Conservation (phyloP, 345 rosid genomes). For the Geranium brycei region DNA sequence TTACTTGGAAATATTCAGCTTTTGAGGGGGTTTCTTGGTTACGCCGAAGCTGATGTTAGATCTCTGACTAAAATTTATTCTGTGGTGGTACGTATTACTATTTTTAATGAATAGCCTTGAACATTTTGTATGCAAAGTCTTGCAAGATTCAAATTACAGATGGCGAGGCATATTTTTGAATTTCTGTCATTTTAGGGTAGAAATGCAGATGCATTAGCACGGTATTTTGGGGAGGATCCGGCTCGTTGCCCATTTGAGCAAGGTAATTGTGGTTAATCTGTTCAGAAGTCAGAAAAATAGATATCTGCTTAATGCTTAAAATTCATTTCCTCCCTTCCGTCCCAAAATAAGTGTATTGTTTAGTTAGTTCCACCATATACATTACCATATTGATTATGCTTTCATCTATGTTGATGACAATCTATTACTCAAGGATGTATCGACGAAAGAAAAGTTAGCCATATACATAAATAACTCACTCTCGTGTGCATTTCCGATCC, state of each 20-base stretch:
- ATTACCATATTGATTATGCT: background rate
- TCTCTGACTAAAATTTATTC: constrained; percentile 57
- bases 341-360: background rate
- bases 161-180: constrained; percentile 9
- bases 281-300: background rate
- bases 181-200: constrained; percentile 41
- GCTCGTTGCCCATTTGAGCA: constrained; percentile 79
- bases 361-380: too few relatives aligned
- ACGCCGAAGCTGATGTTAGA: constrained; percentile 66
- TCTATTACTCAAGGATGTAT: too few relatives aligned
- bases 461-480: too few relatives aligned
- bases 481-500: background rate
- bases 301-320: background rate
- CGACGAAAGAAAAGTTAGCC: too few relatives aligned
- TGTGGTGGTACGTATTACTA: constrained; percentile 38
- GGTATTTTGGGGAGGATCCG: constrained; percentile 85
- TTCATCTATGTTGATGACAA: too few relatives aligned
- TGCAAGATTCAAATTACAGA: background rate
- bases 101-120: background rate
- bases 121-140: background rate
- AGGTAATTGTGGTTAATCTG: constrained; percentile 25
- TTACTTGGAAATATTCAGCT: constrained; percentile 27
- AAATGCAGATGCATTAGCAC: constrained; percentile 67
- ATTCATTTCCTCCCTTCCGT: background rate
- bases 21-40: constrained; percentile 56